Conservation (phyloP, 371 early-diverging fungal species). For the Sporodiniella umbellata region DNA sequence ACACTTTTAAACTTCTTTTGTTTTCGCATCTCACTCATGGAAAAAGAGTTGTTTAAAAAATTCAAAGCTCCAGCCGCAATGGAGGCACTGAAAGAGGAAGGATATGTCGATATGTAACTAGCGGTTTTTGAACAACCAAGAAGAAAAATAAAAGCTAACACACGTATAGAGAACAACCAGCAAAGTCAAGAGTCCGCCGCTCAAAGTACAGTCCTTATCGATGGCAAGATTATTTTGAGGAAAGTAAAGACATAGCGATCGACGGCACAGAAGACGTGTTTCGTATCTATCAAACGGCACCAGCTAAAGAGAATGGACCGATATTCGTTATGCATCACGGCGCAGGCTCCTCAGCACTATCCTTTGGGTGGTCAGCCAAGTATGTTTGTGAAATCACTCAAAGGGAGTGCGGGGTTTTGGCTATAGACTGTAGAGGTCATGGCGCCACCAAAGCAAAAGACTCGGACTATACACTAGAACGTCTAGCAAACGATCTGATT, state of each 20-base stretch:
- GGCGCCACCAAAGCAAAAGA: slow-evolving; percentile 59
- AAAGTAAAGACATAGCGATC: slow-evolving; percentile 21
- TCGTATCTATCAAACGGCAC: slow-evolving; percentile 29
- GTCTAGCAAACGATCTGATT: slow-evolving; percentile 56
- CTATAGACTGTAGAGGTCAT: slow-evolving; percentile 82
- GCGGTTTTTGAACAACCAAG: too few relatives aligned
- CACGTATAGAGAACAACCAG: neutral
- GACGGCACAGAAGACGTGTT: slow-evolving; percentile 33
- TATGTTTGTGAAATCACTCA: slow-evolving; percentile 42
- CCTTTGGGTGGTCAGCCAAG: slow-evolving; percentile 70
- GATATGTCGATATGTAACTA: too few relatives aligned
- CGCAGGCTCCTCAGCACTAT: slow-evolving; percentile 78
- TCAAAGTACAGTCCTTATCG: slow-evolving; percentile 19
- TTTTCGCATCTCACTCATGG: too few relatives aligned
- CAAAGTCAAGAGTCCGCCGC: neutral
- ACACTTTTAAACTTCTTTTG: too few relatives aligned
- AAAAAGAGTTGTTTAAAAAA: too few relatives aligned
- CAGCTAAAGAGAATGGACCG: slow-evolving; percentile 40
- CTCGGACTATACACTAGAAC: slow-evolving; percentile 55
- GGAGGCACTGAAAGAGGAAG: too few relatives aligned
- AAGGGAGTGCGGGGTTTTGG: slow-evolving; percentile 52
- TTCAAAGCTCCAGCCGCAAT: too few relatives aligned
- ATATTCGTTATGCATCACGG: slow-evolving; percentile 90
- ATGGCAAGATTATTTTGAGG: slow-evolving; percentile 42
- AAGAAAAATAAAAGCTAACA: too few relatives aligned